Evolutionary conservation across 768 basidiomycete species (phyloP).

Genomic region (Kwoniella mangroviensis): DNA sequence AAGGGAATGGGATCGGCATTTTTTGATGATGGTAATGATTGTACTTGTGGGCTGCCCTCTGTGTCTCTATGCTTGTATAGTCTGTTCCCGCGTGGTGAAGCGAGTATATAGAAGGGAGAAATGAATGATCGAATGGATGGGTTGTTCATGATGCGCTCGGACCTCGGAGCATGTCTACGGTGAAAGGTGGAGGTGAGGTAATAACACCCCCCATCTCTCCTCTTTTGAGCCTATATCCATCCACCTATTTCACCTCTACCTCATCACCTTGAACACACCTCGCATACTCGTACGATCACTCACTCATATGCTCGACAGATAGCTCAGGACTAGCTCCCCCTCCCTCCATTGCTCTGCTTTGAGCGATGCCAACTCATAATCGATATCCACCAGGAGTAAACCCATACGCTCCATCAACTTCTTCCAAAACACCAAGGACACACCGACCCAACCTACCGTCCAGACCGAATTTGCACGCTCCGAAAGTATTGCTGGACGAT

Average conservation of each 20-base stretch:
- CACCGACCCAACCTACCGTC: background rate
- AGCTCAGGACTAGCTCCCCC: background rate
- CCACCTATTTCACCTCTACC: background rate
- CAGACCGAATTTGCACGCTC: constrained; percentile 3
- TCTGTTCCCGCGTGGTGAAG: too few species aligned
- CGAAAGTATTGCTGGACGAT: constrained; percentile 24
- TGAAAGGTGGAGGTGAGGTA: background rate
- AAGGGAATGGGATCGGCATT: constrained; percentile 41
- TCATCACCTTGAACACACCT: background rate
- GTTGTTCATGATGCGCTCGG: background rate
- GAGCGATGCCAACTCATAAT: constrained; percentile 20
- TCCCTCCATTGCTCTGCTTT: constrained; percentile 1
- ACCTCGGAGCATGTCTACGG: background rate
- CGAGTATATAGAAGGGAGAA: too few species aligned
- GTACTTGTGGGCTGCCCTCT: too few species aligned
- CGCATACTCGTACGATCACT: background rate
- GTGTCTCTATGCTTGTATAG: too few species aligned
- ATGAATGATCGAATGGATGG: too few species aligned
- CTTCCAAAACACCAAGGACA: constrained; percentile 2
- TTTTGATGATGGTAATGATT: too few species aligned
- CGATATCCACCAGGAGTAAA: constrained; percentile 32
- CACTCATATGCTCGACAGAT: background rate
- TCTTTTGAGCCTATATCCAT: background rate
- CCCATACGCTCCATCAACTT: constrained; percentile 22
- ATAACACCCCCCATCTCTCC: background rate